Evolutionary conservation across 2,329 filamentous ascomycete species (phyloP).

Genomic region (Fusarium sambucinum): DNA sequence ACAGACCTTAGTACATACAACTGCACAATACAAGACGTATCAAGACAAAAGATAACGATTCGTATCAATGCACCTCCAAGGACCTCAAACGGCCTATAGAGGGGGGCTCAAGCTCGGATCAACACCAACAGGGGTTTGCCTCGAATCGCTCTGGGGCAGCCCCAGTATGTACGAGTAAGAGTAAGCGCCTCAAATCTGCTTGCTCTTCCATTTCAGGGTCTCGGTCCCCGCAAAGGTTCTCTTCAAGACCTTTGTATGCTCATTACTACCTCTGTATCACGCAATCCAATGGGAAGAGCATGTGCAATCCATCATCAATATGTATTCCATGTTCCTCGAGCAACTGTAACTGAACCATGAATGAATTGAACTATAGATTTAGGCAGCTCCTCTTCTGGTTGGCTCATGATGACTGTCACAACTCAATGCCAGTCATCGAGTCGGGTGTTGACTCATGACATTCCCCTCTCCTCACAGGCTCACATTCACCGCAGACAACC

Average conservation of each 20-base stretch:
- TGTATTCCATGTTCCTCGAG: not conserved
- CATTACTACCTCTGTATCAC: not conserved
- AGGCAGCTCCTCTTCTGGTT: conserved; percentile 25
- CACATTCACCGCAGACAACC: conserved; percentile 5
- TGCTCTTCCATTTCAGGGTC: conserved; percentile 3
- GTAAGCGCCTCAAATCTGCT: conserved; percentile 16
- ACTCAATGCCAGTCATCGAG: conserved; percentile 25
- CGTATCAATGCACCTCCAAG: conserved; percentile 10
- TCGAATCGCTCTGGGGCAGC: conserved; percentile 18
- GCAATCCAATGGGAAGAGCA: conserved; percentile 12
- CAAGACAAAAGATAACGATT: conserved; percentile 14
- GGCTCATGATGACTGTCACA: conserved; percentile 29
- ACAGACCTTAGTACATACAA: conserved; percentile 6
- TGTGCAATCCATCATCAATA: not conserved
- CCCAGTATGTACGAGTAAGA: conserved; percentile 11
- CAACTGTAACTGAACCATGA: not conserved
- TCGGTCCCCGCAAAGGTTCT: conserved; percentile 31
- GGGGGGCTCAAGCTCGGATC: conserved; percentile 27
- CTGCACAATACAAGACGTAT: conserved; percentile 15
- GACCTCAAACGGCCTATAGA: conserved; percentile 23
- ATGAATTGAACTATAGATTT: not conserved
- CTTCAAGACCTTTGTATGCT: not conserved
- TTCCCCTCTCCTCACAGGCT: conserved; percentile 12
- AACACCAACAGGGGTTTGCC: conserved; percentile 27
- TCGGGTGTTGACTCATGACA: conserved; percentile 37